A percentile compares a stretch with the other conserved stretches of the same genome.
Evolutionary conservation across 495 filamentous ascomycete genomes (phyloP).

Genomic region (Podospora pseudopauciseta): DNA sequence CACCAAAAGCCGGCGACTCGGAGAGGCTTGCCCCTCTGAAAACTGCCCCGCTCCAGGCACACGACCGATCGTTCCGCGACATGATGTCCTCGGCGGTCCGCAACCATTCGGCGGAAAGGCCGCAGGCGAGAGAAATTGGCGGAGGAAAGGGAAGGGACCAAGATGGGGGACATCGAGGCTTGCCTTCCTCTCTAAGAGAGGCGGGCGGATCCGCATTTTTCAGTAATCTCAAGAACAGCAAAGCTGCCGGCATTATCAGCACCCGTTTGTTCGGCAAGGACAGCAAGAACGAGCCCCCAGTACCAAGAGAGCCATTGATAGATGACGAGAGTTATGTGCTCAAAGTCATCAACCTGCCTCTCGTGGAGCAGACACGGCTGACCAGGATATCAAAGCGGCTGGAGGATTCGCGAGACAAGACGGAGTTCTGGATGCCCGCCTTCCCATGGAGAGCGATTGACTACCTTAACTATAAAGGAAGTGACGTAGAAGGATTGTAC

Average conservation of each 20-base stretch:
- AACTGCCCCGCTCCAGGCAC: conserved; percentile 57
- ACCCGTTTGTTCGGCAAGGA: conserved; percentile 77
- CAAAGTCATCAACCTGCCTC: conserved; percentile 72
- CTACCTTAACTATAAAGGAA: conserved; percentile 87
- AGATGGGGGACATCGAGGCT: conserved; percentile 36
- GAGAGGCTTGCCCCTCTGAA: conserved; percentile 34
- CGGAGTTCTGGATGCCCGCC: conserved; percentile 95
- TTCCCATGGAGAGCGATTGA: conserved; percentile 90
- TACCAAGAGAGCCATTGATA: conserved; percentile 59
- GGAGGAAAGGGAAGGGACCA: conserved; percentile 41
- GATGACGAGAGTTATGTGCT: conserved; percentile 73
- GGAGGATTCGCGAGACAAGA: conserved; percentile 82
- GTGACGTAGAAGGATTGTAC: conserved; percentile 86
- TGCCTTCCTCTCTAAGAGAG: conserved; percentile 57
- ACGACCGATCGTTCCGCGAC: conserved; percentile 60
- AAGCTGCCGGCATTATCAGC: conserved; percentile 72
- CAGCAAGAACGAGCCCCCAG: conserved; percentile 64
- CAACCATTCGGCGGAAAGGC: conserved; percentile 62
- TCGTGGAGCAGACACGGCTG: conserved; percentile 78
- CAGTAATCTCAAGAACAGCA: conserved; percentile 67
- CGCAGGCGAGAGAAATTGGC: conserved; percentile 36
- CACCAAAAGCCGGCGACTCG: conserved; percentile 36
- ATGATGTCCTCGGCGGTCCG: conserved; percentile 60
- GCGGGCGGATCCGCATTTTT: conserved; percentile 64
- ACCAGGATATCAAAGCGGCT: conserved; percentile 83